Evolutionary conservation across 2,329 filamentous ascomycete genomes (phyloP), one percentile per base, ranked within the genome.

Genomic region (Talaromyces verruculosus): DNA sequence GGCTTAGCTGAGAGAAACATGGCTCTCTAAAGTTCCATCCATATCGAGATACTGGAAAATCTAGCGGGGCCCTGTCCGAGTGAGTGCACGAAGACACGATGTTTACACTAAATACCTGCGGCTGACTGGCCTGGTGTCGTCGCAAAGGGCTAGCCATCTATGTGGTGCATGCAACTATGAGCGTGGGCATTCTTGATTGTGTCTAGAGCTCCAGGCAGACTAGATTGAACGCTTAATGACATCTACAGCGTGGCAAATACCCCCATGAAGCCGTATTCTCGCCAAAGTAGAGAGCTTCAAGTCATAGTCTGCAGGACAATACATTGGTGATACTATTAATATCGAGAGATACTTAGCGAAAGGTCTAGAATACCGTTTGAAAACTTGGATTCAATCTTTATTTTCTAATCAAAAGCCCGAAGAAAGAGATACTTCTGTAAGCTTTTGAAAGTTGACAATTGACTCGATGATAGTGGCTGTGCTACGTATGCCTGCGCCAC

Each of bases 401-500:
- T 30, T n/a, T 33, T 53, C 28, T 53, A 3, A n/a, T 33, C 25
- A 33, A 11, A n/a, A n/a, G 47, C 25, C 47, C 13, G 15, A 28
- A 51, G 15, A 28, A 51, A 19, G 43, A 45, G 19, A 49, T 51
- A 53, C 15, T 47, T 47, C 13, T 25, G 43, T 22, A 47, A 47
- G 41, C 6, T 47, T 6, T 30, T 11, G 37, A 41, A 15, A 11
- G 11, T 15, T 30, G 11, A 51, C 25, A 3, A 8, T 53, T 2
- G 28, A 30, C 19, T 53, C 3, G 15, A 30, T 53, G 25, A 22
- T 22, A 7, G 57, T 60, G 57, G 57, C 57, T 60, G 57, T 60
- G 57, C n/a, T 43, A 5, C 57, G 57, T 53, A 19, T 45, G 2
- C 39, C 37, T 60, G 57, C 39, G 57, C 57, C 57, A 60, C 57